A percentile compares a stretch with the other conserved stretches of the same genome.
These are phyloP conservation scores for Saccharomycopsis sp. DNA, from an alignment of 805 yeast species.

Conservation along the genomic window DNA sequence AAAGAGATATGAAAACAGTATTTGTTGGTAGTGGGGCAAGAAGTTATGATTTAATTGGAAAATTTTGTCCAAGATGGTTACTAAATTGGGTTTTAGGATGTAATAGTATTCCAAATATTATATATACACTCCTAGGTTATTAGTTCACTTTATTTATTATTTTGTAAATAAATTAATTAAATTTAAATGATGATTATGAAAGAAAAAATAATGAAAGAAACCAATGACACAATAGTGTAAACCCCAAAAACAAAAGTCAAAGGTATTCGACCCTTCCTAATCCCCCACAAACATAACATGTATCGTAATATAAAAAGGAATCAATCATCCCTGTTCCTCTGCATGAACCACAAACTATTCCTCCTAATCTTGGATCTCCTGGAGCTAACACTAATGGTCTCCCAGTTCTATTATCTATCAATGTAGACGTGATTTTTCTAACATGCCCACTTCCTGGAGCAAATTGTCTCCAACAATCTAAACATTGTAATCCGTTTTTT, in stretches of 20 bases:
- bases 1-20: constrained; percentile 11
- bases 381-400: constrained; percentile 37
- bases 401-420: constrained; percentile 17
- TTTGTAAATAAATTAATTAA: no score
- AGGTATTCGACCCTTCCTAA: constrained; percentile 48
- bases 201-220: no score
- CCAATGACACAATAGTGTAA: no score
- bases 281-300: constrained; percentile 58
- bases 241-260: no score
- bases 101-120: constrained; percentile 6
- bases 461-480: constrained; percentile 58
- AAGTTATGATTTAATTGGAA: constrained; percentile 14
- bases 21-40: constrained; percentile 17
- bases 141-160: no score
- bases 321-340: constrained; percentile 50
- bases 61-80: constrained; percentile 14
- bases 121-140: no score
- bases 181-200: no score
- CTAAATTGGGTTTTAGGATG: constrained; percentile 16
- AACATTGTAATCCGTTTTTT: constrained; percentile 56
- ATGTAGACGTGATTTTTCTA: constrained; percentile 15
- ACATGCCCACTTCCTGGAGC: constrained; percentile 29
- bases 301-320: constrained; percentile 49
- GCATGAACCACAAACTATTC: constrained; percentile 62
- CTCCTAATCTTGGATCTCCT: constrained; percentile 74